Base-by-base conservation (phyloP, 2,329 filamentous ascomycete genomes). In the Stagonosporopsis rhizophila region DNA sequence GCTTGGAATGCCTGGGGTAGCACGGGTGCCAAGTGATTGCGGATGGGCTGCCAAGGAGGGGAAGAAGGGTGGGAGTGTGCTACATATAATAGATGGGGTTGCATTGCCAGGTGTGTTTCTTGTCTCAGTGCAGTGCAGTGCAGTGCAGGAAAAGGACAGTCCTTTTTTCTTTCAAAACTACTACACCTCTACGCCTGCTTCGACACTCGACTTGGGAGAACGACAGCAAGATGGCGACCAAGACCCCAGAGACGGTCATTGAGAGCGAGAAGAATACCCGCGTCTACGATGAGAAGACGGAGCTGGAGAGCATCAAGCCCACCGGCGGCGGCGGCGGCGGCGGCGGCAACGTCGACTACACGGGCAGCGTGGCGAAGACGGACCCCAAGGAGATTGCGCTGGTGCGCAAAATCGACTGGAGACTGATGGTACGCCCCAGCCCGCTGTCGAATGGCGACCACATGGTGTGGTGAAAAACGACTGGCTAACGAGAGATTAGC, bases 341-440 rank as follows among this genome's bases (percentile, higher is more conserved):
- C n/a, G n/a, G n/a, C 19, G 62, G 59, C 12, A 59, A 61, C 34
- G 67, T 44, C 2, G 71, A 75, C 25, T 73, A 70, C 27, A 66
- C 72, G 1, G 71, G 72, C 6, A 70, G 69, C 12, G 62, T 69
- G 28, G 66, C 63, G 25, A 75, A 75, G 61, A 69, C 69, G 11
- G 68, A 71, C 56, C 69, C 69, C 0, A 63, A 39, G 19, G 72
- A 75, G 52, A 73, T 75, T 47, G 64, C 58, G 38, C 64, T 75
- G 8, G 72, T 75, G 30, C 58, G 65, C 48, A 74, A 73, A 49
- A 63, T 75, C 12, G 72, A 75, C 44, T 65, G 61, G 60, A 60
- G 69, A 34, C 59, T 75, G 6, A 73, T 74, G 65, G 68, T 70
- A 58, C 14, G 54, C 17, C 8, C n/a, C n/a, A 12, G 23, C 23